These are phyloP conservation scores for Umbilicaria muhlenbergii DNA, from an alignment of 495 filamentous ascomycete genomes.

Conservation along the genomic window DNA sequence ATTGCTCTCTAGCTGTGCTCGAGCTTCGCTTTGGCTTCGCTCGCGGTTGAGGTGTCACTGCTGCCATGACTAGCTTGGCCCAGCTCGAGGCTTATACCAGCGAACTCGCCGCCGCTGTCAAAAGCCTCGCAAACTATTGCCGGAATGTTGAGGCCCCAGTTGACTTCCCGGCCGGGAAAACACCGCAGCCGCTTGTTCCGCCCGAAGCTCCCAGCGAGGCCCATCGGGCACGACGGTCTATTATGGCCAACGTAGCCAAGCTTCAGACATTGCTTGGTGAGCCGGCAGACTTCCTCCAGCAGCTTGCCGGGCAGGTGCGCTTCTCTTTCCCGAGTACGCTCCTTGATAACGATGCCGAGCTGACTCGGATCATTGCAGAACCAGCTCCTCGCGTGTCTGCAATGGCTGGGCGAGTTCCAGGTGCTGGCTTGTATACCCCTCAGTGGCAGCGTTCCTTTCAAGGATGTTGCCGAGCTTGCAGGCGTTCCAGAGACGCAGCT, in stretches of 20 bases:
- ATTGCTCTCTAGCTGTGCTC: too few species aligned
- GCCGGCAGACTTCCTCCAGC: slow-evolving; percentile 9
- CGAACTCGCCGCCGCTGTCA: slow-evolving; percentile 4
- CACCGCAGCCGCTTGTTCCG: too few species aligned
- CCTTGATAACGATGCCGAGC: too few species aligned
- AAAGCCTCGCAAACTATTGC: slow-evolving; percentile 1
- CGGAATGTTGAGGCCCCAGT: background rate
- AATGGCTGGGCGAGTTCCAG: slow-evolving; percentile 29
- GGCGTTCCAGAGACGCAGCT: slow-evolving; percentile 21
- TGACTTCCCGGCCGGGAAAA: background rate
- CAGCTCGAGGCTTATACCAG: slow-evolving; percentile 1
- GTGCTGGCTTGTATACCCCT: slow-evolving; percentile 27
- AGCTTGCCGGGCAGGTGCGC: slow-evolving; percentile 9
- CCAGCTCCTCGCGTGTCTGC: slow-evolving; percentile 24
- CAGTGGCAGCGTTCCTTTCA: slow-evolving; percentile 15
- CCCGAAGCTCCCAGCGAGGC: background rate
- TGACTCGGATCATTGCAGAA: too few species aligned
- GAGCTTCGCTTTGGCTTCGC: too few species aligned
- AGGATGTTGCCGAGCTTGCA: slow-evolving; percentile 23
- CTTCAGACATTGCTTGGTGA: slow-evolving; percentile 7
- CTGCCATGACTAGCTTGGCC: slow-evolving; percentile 1
- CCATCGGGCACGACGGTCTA: slow-evolving; percentile 1
- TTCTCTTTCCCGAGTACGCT: too few species aligned
- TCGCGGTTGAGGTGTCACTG: too few species aligned
- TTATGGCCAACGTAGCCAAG: slow-evolving; percentile 3